phyloP scores from a whole-genome alignment of 2,329 filamentous ascomycete genomes.

The Ophiocordyceps camponoti-saundersi region DNA sequence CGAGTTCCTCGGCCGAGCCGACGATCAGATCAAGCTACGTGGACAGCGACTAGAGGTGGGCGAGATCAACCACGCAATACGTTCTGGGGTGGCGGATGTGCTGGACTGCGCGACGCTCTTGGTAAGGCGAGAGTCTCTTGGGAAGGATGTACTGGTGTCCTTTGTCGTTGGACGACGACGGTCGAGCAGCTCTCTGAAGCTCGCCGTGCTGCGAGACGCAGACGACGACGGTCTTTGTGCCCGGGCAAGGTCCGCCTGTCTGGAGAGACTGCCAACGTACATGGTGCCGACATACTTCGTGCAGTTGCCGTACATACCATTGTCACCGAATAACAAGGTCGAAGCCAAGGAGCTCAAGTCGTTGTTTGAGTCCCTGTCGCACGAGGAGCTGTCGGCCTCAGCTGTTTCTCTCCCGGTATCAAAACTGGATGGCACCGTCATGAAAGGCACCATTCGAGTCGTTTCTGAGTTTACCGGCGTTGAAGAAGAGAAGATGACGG shows the following conservation, averaged over 20 bases:
- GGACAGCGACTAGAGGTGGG: constrained; percentile 80
- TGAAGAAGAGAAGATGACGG: constrained; percentile 23
- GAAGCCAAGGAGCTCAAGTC: constrained; percentile 53
- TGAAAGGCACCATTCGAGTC: constrained; percentile 30
- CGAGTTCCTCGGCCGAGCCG: constrained; percentile 72
- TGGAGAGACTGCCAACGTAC: constrained; percentile 55
- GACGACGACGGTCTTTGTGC: constrained; percentile 19
- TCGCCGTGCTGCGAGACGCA: constrained; percentile 10
- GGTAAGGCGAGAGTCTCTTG: constrained; percentile 46
- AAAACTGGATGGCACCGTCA: constrained; percentile 17
- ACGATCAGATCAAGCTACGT: constrained; percentile 83
- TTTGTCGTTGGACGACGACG: constrained; percentile 36
- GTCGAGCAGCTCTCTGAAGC: neutral
- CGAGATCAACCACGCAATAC: constrained; percentile 78
- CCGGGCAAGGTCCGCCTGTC: constrained; percentile 44
- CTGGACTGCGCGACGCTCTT: constrained; percentile 65
- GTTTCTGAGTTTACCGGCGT: constrained; percentile 36
- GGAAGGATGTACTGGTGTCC: constrained; percentile 69
- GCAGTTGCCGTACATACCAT: constrained; percentile 51
- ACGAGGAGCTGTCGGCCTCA: constrained; percentile 33
- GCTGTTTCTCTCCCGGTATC: constrained; percentile 7
- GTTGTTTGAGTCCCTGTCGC: constrained; percentile 45
- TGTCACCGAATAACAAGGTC: constrained; percentile 81
- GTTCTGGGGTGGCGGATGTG: constrained; percentile 36
- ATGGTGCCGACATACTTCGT: constrained; percentile 86